Percentiles rank a stretch among this genome's conserved stretches.
Evolutionary conservation across 2,329 filamentous ascomycete species (phyloP).

Genomic region (Cryphonectria radicalis): DNA sequence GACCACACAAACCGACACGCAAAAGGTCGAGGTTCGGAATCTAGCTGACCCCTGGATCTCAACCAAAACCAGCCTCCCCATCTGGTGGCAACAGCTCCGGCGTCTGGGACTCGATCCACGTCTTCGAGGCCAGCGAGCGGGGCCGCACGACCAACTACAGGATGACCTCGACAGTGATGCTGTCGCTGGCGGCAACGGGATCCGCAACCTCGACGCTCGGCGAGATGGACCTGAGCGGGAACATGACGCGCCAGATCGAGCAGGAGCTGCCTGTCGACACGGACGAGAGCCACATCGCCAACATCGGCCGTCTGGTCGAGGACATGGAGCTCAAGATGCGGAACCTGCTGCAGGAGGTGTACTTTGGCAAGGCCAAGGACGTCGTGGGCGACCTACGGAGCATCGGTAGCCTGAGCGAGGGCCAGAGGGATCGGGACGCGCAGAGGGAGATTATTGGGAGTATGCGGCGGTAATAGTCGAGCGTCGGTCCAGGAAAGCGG

Average conservation of each 20-base stretch:
- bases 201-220: slow-evolving; percentile 61
- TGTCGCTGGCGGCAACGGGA: slow-evolving; percentile 75
- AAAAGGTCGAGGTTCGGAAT: neutral
- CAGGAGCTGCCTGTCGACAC: slow-evolving; percentile 86
- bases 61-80: slow-evolving; percentile 58
- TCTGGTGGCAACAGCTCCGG: slow-evolving; percentile 67
- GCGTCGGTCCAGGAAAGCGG: neutral
- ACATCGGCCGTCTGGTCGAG: slow-evolving; percentile 92
- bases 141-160: slow-evolving; percentile 95
- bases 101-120: slow-evolving; percentile 98
- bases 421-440: slow-evolving; percentile 79
- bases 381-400: slow-evolving; percentile 95
- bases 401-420: slow-evolving; percentile 80
- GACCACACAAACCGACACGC: neutral
- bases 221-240: slow-evolving; percentile 89
- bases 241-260: slow-evolving; percentile 97
- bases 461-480: slow-evolving; percentile 49
- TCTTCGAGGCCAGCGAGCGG: slow-evolving; percentile 94
- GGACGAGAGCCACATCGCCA: slow-evolving; percentile 92
- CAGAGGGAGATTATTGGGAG: slow-evolving; percentile 85
- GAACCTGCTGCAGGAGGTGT: slow-evolving; percentile 96
- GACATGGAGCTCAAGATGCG: slow-evolving; percentile 99
- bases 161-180: slow-evolving; percentile 93
- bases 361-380: slow-evolving; percentile 99
- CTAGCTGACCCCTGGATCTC: neutral